Conservation (phyloP, 495 filamentous ascomycete species). For the Durotheca rogersii region DNA sequence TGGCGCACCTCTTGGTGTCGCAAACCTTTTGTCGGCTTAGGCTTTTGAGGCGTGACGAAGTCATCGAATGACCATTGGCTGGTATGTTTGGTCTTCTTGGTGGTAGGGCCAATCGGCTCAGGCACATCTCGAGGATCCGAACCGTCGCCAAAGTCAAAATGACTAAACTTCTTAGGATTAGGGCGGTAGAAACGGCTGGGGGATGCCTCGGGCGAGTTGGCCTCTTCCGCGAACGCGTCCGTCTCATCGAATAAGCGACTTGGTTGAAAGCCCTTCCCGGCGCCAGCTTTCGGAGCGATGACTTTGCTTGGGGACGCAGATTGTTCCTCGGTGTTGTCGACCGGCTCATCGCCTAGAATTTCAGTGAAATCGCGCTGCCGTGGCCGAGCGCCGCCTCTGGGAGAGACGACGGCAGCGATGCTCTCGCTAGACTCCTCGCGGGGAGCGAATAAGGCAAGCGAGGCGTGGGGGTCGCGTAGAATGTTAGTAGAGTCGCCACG, state of each 20-base stretch:
- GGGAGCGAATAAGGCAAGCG: conserved; percentile 68
- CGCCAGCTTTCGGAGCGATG: conserved; percentile 63
- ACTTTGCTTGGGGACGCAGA: conserved; percentile 46
- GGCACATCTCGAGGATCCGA: conserved; percentile 45
- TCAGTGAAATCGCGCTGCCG: conserved; percentile 55
- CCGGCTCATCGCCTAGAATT: conserved; percentile 48
- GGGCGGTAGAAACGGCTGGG: conserved; percentile 55
- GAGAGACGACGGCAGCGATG: conserved; percentile 51
- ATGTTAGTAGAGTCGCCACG: conserved; percentile 52
- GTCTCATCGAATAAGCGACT: conserved; percentile 70
- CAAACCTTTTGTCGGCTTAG: conserved; percentile 44
- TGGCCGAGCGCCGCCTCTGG: conserved; percentile 49
- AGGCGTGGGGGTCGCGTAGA: conserved; percentile 70
- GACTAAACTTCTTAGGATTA: conserved; percentile 74
- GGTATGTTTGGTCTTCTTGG: conserved; percentile 59
- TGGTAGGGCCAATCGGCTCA: conserved; percentile 38
- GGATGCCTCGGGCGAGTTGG: conserved; percentile 41
- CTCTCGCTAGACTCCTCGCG: conserved; percentile 55
- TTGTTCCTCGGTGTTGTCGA: conserved; percentile 45
- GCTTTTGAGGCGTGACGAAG: conserved; percentile 77
- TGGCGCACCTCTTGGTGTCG: conserved; percentile 60
- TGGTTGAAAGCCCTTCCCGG: conserved; percentile 67
- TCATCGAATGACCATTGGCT: conserved; percentile 85
- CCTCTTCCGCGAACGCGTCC: conserved; percentile 49
- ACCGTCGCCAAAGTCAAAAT: conserved; percentile 82